phyloP scores from a whole-genome alignment of 2,329 filamentous ascomycete species.

The Claviceps sp. region DNA sequence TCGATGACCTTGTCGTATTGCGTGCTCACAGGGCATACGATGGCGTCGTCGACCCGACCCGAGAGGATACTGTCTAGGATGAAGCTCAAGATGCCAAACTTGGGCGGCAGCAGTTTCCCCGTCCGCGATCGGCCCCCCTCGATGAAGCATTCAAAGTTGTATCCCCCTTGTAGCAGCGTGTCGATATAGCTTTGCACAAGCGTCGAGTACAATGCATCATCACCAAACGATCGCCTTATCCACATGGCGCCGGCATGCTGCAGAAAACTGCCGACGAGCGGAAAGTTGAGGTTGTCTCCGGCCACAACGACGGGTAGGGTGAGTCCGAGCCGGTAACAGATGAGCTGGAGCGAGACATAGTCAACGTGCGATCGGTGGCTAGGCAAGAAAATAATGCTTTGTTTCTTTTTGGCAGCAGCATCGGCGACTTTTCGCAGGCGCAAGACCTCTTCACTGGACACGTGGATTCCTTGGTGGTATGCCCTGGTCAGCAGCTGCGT shows the following conservation, averaged over 20 bases:
- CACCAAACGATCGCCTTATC: slow-evolving; percentile 84
- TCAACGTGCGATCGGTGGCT: slow-evolving; percentile 94
- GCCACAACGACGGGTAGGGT: slow-evolving; percentile 84
- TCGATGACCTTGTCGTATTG: slow-evolving; percentile 99
- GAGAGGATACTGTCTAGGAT: slow-evolving; percentile 82
- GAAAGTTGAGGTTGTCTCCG: slow-evolving; percentile 93
- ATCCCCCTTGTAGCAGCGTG: slow-evolving; percentile 76
- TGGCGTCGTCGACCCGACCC: slow-evolving; percentile 75
- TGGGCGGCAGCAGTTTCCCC: slow-evolving; percentile 83
- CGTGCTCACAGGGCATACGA: slow-evolving; percentile 90
- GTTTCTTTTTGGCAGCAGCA: slow-evolving; percentile 70
- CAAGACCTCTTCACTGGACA: slow-evolving; percentile 86
- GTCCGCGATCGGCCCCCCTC: slow-evolving; percentile 88
- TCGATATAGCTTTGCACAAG: slow-evolving; percentile 97
- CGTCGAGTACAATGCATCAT: slow-evolving; percentile 79
- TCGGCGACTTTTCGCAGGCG: slow-evolving; percentile 71
- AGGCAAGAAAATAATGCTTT: slow-evolving; percentile 90
- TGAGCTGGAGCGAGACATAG: slow-evolving; percentile 87
- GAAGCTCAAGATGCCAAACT: slow-evolving; percentile 90
- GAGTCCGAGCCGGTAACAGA: slow-evolving; percentile 86
- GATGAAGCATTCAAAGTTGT: slow-evolving; percentile 95
- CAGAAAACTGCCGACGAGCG: slow-evolving; percentile 74
- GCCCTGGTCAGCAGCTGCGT: slow-evolving; percentile 84
- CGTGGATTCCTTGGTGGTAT: slow-evolving; percentile 95
- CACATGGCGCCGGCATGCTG: slow-evolving; percentile 97